Percentiles rank a stretch among this genome's conserved stretches.
These are phyloP conservation scores for Recurvomyces mirabilis DNA, from an alignment of 495 filamentous ascomycete species.

Conservation along the genomic window DNA sequence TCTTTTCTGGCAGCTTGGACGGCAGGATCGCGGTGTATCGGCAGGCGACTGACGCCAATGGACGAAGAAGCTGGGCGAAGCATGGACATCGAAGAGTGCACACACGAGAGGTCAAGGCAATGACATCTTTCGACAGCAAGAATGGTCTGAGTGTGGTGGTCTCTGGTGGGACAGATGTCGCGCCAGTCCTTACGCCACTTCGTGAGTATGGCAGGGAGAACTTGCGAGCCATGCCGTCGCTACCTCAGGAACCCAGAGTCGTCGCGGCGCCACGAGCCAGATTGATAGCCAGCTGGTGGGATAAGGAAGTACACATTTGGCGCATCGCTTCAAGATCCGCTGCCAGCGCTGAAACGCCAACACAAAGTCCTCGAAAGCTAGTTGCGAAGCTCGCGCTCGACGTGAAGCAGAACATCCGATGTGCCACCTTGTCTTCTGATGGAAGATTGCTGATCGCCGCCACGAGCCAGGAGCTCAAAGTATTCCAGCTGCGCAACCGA, in stretches of 20 bases:
- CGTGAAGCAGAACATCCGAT: conserved; percentile 80
- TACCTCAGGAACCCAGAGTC: conserved; percentile 66
- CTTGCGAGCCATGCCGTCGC: conserved; percentile 61
- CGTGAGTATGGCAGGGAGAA: conserved; percentile 69
- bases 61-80: conserved; percentile 64
- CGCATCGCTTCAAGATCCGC: conserved; percentile 28
- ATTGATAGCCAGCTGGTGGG: conserved; percentile 86
- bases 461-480: conserved; percentile 63
- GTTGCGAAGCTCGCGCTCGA: conserved; percentile 60
- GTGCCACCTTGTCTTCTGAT: conserved; percentile 58
- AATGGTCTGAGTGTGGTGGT: conserved; percentile 67
- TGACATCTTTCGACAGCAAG: conserved; percentile 67
- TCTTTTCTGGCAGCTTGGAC: conserved; percentile 89
- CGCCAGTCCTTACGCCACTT: conserved; percentile 68
- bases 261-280: conserved; percentile 58
- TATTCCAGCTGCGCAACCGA: conserved; percentile 52
- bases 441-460: conserved; percentile 67
- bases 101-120: conserved; percentile 85
- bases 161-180: conserved; percentile 84
- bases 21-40: conserved; percentile 71
- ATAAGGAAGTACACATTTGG: conserved; percentile 79
- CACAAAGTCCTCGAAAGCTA: conserved; percentile 36
- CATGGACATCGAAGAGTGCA: conserved; percentile 74
- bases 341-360: neutral
- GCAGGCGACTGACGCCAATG: conserved; percentile 45